A percentile compares a stretch with the other conserved stretches of the same genome.
Conservation (phyloP, 768 basidiomycete genomes). For the Zangia roseola region DNA sequence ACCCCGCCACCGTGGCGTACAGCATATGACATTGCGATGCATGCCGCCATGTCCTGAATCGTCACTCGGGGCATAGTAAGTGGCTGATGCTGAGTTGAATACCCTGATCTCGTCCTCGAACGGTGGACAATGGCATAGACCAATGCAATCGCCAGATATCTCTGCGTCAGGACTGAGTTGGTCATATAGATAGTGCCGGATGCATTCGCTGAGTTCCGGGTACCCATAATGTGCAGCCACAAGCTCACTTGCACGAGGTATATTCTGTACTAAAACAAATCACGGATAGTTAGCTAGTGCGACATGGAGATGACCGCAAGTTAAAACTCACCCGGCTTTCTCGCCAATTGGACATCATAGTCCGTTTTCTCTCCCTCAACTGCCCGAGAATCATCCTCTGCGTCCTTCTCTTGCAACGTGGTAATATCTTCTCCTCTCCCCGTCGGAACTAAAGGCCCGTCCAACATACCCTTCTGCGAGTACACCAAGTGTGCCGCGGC, state of each 20-base stretch:
- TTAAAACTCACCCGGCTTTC: no score
- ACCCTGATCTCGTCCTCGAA: conserved; percentile 18
- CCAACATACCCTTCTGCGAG: neutral
- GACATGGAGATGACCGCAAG: no score
- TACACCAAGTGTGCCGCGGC: neutral
- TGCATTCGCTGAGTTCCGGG: no score
- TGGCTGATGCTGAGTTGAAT: conserved; percentile 29
- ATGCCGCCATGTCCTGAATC: conserved; percentile 7
- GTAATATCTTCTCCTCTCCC: no score
- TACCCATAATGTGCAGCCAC: no score
- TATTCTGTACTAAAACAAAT: no score
- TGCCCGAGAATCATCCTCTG: neutral
- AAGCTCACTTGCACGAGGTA: no score
- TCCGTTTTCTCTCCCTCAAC: no score
- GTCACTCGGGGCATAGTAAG: conserved; percentile 26
- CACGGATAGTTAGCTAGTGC: no score
- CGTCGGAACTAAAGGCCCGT: neutral
- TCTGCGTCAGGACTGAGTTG: neutral
- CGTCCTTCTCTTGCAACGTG: neutral
- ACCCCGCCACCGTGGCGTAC: conserved; percentile 15
- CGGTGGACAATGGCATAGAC: neutral
- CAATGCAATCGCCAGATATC: neutral
- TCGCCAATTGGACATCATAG: no score
- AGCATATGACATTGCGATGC: conserved; percentile 14
- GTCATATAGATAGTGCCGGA: neutral